A percentile compares a stretch with the other conserved stretches of the same genome.
Conservation (phyloP, 1,284 basidiomycete species). For the Puccinia coronata region DNA sequence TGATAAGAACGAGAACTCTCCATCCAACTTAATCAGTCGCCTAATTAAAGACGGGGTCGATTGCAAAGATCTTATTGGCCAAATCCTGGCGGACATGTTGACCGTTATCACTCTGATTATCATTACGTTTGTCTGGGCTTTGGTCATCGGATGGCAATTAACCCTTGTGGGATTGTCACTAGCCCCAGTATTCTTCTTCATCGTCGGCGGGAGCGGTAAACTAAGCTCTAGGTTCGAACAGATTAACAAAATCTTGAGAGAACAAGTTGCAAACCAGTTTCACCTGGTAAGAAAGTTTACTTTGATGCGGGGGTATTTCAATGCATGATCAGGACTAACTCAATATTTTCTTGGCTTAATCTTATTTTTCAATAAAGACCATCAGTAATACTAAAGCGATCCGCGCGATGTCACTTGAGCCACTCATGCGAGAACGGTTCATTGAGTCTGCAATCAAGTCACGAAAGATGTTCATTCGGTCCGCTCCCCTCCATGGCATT, state of each 20-base stretch:
- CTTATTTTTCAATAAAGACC: constrained; percentile 24
- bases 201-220: constrained; percentile 72
- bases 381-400: constrained; percentile 48
- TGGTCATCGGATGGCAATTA: constrained; percentile 85
- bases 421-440: constrained; percentile 34
- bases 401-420: constrained; percentile 33
- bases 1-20: constrained; percentile 69
- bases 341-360: too few species aligned
- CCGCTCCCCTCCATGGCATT: constrained; percentile 39
- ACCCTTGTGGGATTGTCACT: constrained; percentile 86
- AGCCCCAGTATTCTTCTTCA: constrained; percentile 75
- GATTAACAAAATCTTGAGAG: constrained; percentile 77
- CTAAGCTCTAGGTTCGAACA: constrained; percentile 73
- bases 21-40: constrained; percentile 71
- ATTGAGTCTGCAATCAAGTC: constrained; percentile 12
- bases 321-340: background rate
- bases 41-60: constrained; percentile 91
- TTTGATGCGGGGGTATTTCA: constrained; percentile 23
- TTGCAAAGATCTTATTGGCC: constrained; percentile 73
- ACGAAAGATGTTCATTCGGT: constrained; percentile 42
- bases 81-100: constrained; percentile 71
- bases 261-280: constrained; percentile 80
- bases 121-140: constrained; percentile 82
- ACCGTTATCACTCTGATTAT: constrained; percentile 79
- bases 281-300: constrained; percentile 70